These are phyloP conservation scores for Marchantia polymorpha DNA, from an alignment of 225 moss, liverwort and hornwort species.

Conservation along the genomic window DNA sequence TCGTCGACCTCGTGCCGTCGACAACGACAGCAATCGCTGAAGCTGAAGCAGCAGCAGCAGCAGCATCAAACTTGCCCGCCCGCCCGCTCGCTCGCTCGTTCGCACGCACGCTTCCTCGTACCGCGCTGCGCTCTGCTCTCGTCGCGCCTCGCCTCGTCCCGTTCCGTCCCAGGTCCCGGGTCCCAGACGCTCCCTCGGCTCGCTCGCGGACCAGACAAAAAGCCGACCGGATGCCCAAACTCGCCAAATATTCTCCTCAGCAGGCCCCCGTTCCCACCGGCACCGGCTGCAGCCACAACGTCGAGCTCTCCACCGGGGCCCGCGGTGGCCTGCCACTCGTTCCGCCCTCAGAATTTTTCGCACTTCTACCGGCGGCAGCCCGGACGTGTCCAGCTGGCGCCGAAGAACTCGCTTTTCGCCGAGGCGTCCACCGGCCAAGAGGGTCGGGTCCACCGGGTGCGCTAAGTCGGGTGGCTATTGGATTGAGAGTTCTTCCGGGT, in stretches of 20 bases:
- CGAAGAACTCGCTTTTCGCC: too few relatives aligned
- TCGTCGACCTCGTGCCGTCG: not conserved
- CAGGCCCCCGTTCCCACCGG: not conserved
- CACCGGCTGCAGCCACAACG: not conserved
- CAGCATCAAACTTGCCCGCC: not conserved
- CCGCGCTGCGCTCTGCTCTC: not conserved
- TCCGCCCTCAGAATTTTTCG: too few relatives aligned
- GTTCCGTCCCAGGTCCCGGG: not conserved
- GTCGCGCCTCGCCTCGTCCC: not conserved
- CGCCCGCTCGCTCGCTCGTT: not conserved
- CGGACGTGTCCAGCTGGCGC: too few relatives aligned
- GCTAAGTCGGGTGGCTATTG: not conserved
- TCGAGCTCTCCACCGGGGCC: not conserved
- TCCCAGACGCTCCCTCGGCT: not conserved
- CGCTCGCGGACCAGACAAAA: not conserved
- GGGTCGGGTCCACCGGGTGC: not conserved
- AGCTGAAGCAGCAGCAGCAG: not conserved
- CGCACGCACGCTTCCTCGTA: not conserved
- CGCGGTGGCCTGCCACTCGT: not conserved
- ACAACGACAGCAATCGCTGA: not conserved
- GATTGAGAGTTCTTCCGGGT: not conserved
- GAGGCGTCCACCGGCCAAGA: not conserved
- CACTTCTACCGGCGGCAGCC: not conserved
- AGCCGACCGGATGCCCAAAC: too few relatives aligned
- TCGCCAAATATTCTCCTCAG: not conserved